A percentile compares a stretch with the other conserved stretches of the same genome.
phyloP scores from a whole-genome alignment of 768 basidiomycete species.

The Suillus cothurnatus region DNA sequence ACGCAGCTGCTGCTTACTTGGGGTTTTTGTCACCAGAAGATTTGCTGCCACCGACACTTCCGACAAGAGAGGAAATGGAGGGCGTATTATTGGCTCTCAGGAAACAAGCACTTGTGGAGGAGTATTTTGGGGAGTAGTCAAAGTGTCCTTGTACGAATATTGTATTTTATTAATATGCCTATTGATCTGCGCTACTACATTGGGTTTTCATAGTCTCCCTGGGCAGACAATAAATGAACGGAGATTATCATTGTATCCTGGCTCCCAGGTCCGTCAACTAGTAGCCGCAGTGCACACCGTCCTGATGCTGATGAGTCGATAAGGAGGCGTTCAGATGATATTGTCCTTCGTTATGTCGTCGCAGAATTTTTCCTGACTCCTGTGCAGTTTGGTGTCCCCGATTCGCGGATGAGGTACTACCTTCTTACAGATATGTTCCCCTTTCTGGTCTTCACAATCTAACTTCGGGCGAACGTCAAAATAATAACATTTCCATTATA shows the following conservation, averaged over 20 bases:
- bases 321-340: background rate
- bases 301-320: too few species aligned
- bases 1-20: slow-evolving; percentile 68
- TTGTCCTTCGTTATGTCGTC: background rate
- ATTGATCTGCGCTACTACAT: background rate
- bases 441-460: background rate
- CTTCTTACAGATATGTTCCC: slow-evolving; percentile 60
- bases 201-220: background rate
- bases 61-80: slow-evolving; percentile 80
- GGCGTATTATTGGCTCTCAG: slow-evolving; percentile 68
- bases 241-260: too few species aligned
- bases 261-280: background rate
- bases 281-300: too few species aligned
- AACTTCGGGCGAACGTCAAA: background rate
- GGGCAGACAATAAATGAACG: background rate
- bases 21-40: slow-evolving; percentile 74
- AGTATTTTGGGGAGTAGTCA: slow-evolving; percentile 58
- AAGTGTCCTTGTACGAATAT: background rate
- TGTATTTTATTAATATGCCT: background rate
- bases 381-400: slow-evolving; percentile 76
- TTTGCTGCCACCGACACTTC: slow-evolving; percentile 75
- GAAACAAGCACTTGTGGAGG: slow-evolving; percentile 82
- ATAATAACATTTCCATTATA: background rate
- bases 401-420: slow-evolving; percentile 81
- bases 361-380: slow-evolving; percentile 49